Base-by-base conservation (phyloP, 2,329 filamentous ascomycete species). In the Dothidotthia symphoricarpi region DNA sequence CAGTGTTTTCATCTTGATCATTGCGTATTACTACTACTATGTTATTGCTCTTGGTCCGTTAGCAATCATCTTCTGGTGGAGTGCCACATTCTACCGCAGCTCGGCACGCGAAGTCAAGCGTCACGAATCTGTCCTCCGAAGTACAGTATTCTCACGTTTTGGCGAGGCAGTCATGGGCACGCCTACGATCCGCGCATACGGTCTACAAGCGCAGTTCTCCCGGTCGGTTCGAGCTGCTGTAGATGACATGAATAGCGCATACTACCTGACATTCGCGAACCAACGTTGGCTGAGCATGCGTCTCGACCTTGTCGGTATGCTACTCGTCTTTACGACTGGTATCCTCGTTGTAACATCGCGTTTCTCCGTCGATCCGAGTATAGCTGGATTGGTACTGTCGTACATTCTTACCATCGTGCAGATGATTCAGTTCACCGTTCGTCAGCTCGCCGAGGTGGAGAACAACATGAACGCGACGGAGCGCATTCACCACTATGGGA, bases 381-480 rank as follows among this genome's bases (percentile, higher is more conserved):
- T 88, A 39, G 84, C 81, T 30, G 93, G 93, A 14, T 73, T 97
- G 26, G 89, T 97, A 0, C 76, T 98, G 15, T 93, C 86, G 31
- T 97, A 97, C 67, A 95, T 97, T 59, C 76, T 98, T 13, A 80
- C 85, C 11, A 95, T 96, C 57, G 89, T 95, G 13, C 88, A 94
- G 66, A 89, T 96, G 85, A 84, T 97, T 49, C 91, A 96, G 62
- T 96, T 96, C 67, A 91, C 88, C 1, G 88, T 97, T 13, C 81
- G 93, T 13, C 91, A 97, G 68, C 76, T 96, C 6, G 91, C 91
- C 16, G 91, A 96, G 66, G 88, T 97, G 7, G 91, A 97, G 67
- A 97, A 96, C 69, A 88, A 90, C 61, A 97, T 97, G 91, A 97
- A 96, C 64, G 84, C 90, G 0, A 93, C 94, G 0, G 91, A 97